Base-by-base conservation (phyloP, 805 yeast species). In the Ogataea salicorniae region DNA sequence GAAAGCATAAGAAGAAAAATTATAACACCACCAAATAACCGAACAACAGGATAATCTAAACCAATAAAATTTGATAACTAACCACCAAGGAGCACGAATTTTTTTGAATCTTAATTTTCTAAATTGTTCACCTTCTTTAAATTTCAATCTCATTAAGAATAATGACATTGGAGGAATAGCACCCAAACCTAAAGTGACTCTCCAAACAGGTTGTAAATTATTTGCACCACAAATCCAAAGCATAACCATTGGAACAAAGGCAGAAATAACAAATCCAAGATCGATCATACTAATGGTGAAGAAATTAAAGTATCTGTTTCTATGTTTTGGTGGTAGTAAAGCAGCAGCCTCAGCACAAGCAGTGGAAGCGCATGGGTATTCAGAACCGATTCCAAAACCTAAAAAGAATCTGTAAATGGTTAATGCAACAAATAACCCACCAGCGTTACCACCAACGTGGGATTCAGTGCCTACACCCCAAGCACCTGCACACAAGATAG, bases 371-470 rank as follows among this genome's bases (percentile, higher is more conserved):
- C 95, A 84, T 40, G 97, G 96, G 63, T 91, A 91, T 69, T 91
- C 98, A 43, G 95, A 90, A 58, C 98, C 98, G 57, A 92, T 87
- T 58, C 91, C 95, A 54, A 88, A 72, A 69, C 98, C 98, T 44
- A 91, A 70, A 68, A 91, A 83, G 67, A 87, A 87, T 66, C 98
- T 45, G 65, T 84, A 88, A 7, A 83, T 84, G 7, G 95, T 87
- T 46, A 91, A 69, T 16, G 94, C 92, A n/a, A 89, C 83, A 52
- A 92, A 79, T 72, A 91, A 76, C 37, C 97, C 96, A 43, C 77
- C 72, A 5, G 87, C 77, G 34, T 81, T 70, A 40, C 83, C 83
- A 39, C 65, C 66, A 29, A 44, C 47, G 15, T 53, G 41, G 33
- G 62, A 58, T 45, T 61, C 39, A 1, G 69, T 65, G 38, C 76